Percentiles rank a stretch among this genome's conserved stretches.
Evolutionary conservation across 176 grass and related monocot genomes (phyloP).

Genomic region (Musa beccarii): DNA sequence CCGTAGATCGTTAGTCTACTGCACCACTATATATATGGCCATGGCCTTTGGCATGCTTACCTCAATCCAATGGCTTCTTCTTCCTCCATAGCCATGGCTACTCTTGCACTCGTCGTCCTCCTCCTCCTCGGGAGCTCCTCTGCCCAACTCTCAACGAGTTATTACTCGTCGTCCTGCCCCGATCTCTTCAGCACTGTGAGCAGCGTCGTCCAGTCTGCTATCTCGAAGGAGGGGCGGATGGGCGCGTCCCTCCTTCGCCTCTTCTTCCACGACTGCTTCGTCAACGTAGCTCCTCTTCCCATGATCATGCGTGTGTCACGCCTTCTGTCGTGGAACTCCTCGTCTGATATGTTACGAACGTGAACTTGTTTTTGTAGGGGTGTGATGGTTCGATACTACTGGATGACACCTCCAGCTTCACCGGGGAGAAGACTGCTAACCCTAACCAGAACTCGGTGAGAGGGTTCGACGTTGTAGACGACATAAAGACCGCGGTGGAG

Average conservation of each 20-base stretch:
- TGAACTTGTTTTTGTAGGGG: background rate
- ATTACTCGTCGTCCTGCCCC: conserved; percentile 61
- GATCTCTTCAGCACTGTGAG: conserved; percentile 35
- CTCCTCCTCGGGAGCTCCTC: conserved; percentile 26
- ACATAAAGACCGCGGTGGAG: conserved; percentile 11
- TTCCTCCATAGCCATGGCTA: background rate
- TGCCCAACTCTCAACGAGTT: conserved; percentile 40
- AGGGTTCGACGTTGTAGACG: conserved; percentile 8
- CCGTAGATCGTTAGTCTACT: background rate
- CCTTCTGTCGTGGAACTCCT: too few species aligned
- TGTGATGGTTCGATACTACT: conserved; percentile 6
- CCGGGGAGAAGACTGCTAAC: conserved; percentile 7
- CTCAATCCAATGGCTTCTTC: background rate
- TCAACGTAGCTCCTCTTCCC: conserved; percentile 19
- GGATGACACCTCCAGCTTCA: conserved; percentile 8
- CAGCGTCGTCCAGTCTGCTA: conserved; percentile 33
- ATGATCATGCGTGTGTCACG: background rate
- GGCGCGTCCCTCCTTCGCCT: conserved; percentile 79
- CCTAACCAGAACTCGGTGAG: conserved; percentile 15
- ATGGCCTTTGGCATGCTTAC: background rate
- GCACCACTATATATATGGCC: background rate
- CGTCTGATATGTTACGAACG: too few species aligned
- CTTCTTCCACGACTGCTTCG: conserved; percentile 79
- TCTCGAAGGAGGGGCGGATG: conserved; percentile 44
- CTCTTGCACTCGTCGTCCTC: conserved; percentile 9